A percentile compares a stretch with the other conserved stretches of the same genome.
phyloP scores from a whole-genome alignment of 129 eudicot genomes.

The Flaveria sonorensis region DNA sequence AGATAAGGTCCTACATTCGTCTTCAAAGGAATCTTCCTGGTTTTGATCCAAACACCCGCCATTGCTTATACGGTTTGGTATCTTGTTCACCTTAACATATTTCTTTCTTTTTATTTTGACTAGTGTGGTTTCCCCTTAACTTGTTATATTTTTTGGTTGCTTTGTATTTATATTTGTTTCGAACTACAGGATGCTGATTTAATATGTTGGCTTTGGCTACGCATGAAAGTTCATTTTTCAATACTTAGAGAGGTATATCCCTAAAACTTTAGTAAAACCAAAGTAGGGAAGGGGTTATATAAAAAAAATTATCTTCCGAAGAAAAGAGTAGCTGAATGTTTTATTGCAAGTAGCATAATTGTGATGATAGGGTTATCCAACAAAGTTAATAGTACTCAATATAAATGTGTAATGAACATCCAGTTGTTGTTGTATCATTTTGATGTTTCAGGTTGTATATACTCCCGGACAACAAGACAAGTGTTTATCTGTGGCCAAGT shows the following conservation, averaged over 20 bases:
- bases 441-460: conserved; percentile 66
- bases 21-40: conserved; percentile 99
- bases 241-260: conserved; percentile 84
- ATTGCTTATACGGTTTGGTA: conserved; percentile 98
- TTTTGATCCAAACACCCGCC: conserved; percentile 93
- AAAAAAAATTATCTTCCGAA: neutral
- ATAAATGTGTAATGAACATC: conserved; percentile 21
- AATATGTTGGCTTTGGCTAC: conserved; percentile 87
- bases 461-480: conserved; percentile 95
- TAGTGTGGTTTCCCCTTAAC: neutral
- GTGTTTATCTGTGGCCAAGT: conserved; percentile 96
- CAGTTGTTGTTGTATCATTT: neutral
- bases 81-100: conserved; percentile 25
- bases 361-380: neutral
- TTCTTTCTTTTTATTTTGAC: neutral
- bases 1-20: conserved; percentile 95
- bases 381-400: conserved; percentile 2
- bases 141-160: conserved; percentile 5
- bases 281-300: conserved; percentile 6
- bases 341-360: conserved; percentile 13
- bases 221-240: conserved; percentile 88
- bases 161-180: conserved; percentile 13
- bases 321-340: neutral
- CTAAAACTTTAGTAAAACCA: conserved; percentile 17
- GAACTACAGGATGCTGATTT: conserved; percentile 79